These are phyloP conservation scores for Nectriaceae sp. DNA, from an alignment of 2,329 filamentous ascomycete genomes.

Conservation along the genomic window DNA sequence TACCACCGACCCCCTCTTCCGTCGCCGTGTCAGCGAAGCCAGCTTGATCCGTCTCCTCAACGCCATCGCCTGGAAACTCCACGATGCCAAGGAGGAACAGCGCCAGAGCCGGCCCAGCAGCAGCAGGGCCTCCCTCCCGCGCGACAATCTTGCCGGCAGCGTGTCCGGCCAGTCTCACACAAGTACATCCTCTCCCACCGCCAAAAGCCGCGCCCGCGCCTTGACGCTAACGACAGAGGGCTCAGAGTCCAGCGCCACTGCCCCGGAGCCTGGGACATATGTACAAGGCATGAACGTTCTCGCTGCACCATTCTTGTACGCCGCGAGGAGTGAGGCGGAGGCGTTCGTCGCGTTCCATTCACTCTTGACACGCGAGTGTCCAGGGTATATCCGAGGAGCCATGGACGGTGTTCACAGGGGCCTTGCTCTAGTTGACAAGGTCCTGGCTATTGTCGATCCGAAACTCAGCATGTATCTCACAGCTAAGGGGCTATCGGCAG, in stretches of 20 bases:
- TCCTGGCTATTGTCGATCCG: slow-evolving; percentile 86
- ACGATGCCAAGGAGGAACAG: slow-evolving; percentile 68
- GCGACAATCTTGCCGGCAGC: slow-evolving; percentile 27
- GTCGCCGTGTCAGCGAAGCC: slow-evolving; percentile 91
- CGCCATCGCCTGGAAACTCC: slow-evolving; percentile 89
- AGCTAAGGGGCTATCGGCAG: slow-evolving; percentile 83
- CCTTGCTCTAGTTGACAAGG: slow-evolving; percentile 86
- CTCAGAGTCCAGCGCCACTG: slow-evolving; percentile 56
- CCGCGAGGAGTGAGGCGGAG: slow-evolving; percentile 90
- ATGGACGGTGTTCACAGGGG: slow-evolving; percentile 98
- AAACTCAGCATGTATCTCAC: slow-evolving; percentile 84
- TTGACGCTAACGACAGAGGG: slow-evolving; percentile 64
- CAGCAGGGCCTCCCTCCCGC: slow-evolving; percentile 35
- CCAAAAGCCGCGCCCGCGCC: slow-evolving; percentile 56
- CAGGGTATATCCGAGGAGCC: slow-evolving; percentile 89
- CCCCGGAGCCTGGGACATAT: slow-evolving; percentile 76
- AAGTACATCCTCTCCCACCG: slow-evolving; percentile 44
- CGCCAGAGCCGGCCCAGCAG: slow-evolving; percentile 42
- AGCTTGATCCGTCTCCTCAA: slow-evolving; percentile 93
- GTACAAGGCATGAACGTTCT: slow-evolving; percentile 99
- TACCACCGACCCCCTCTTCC: slow-evolving; percentile 95
- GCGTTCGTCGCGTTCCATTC: slow-evolving; percentile 90
- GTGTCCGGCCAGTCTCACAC: slow-evolving; percentile 40
- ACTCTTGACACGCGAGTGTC: slow-evolving; percentile 84
- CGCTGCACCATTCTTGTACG: slow-evolving; percentile 93